phyloP scores from a whole-genome alignment of 1,284 basidiomycete genomes.

The Leccinum subrobustum region DNA sequence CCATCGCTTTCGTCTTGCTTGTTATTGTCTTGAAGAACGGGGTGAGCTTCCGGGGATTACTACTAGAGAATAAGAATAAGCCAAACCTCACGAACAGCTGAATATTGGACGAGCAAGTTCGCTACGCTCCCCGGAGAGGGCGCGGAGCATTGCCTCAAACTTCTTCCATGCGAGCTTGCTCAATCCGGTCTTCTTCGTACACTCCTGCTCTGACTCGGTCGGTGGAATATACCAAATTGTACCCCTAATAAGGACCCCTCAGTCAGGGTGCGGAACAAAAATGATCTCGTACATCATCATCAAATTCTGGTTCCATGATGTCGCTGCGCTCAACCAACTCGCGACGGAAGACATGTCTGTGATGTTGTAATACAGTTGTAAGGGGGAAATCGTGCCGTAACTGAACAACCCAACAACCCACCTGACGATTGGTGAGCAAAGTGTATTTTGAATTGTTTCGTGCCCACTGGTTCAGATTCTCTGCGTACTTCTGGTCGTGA shows the following conservation, averaged over 20 bases:
- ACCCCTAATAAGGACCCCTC: conserved; percentile 56
- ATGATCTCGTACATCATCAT: conserved; percentile 69
- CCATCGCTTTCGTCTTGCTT: conserved; percentile 34
- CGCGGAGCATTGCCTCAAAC: conserved; percentile 89
- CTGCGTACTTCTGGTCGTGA: too few relatives aligned
- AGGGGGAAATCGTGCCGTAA: conserved; percentile 1
- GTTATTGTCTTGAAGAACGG: conserved; percentile 68
- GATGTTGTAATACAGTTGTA: conserved; percentile 52
- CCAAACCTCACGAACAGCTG: conserved; percentile 82
- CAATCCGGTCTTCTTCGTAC: conserved; percentile 68
- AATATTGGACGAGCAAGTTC: conserved; percentile 95
- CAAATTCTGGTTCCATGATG: conserved; percentile 65
- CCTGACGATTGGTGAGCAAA: conserved; percentile 72
- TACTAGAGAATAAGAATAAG: background rate
- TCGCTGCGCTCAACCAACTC: conserved; percentile 72
- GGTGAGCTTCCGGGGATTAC: conserved; percentile 5
- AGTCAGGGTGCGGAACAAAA: conserved; percentile 1
- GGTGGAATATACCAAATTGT: conserved; percentile 89
- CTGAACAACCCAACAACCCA: conserved; percentile 37
- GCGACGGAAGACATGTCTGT: conserved; percentile 79
- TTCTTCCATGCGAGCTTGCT: conserved; percentile 77
- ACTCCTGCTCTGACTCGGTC: conserved; percentile 92
- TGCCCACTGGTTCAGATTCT: too few relatives aligned
- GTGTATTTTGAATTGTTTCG: conserved; percentile 54
- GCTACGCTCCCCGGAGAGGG: conserved; percentile 81